Evolutionary conservation across 495 filamentous ascomycete genomes (phyloP), one percentile per base, ranked within the genome.

Genomic region (Chaetomium fimeti): DNA sequence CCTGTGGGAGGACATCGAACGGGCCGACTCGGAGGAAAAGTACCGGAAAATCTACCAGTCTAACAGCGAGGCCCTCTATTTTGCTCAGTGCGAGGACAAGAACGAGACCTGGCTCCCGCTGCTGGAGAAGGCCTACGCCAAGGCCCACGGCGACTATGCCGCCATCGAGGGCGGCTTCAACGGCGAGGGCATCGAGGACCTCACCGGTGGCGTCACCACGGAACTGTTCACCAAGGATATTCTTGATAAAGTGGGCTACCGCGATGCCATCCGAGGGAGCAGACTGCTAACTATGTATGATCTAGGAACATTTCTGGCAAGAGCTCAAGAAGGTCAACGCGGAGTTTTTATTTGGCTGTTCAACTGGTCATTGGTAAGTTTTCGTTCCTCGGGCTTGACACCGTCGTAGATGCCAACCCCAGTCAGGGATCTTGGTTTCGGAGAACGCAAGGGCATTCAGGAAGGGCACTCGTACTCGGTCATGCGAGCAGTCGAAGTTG

Each of bases 91-190:
- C 74, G 84, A 85, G 67, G 85, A 92, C 69, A 81, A 85, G 27
- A 93, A 95, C 70, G 93, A 98, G 78, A 98, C 92, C 0, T 98
- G 93, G 93, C 79, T 98, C 28, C 93, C 93, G 1, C 77, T 98
- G 53, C 83, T 98, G 4, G 93, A 98, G 71, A 98, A 98, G 75
- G 93, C 93, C 0, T 98, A 94, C 76, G 93, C 93, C 52, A 98
- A 98, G 74, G 92, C 92, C 13, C 93, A 98, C 69, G 92, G 91
- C 4, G 91, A 94, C 72, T 96, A 89, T 69, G 82, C 84, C 13
- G 82, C 91, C 1, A 92, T 97, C 54, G 88, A 93, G 64, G 91
- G 92, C 22, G 92, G 92, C 2, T 93, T 87, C 72, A 89, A 89
- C 22, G 91, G 90, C 18, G 93, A 98, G 72, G 93, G 88, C 2